These are phyloP conservation scores for Solanum lignicaule DNA, from an alignment of 257 asterid genomes.

Conservation along the genomic window DNA sequence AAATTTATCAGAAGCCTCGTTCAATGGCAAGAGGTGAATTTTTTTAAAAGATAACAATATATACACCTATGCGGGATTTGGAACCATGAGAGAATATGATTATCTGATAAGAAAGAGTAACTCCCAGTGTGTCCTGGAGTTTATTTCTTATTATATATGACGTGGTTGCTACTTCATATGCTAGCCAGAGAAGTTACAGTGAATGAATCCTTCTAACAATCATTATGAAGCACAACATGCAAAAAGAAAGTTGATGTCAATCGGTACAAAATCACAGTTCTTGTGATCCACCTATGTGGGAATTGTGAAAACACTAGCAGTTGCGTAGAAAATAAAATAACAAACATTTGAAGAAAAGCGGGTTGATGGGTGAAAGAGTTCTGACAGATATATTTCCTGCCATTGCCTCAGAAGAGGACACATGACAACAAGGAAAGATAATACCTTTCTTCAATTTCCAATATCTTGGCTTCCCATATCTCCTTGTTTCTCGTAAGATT, in stretches of 20 bases:
- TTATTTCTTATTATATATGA: background rate
- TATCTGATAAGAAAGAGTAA: background rate
- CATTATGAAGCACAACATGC: background rate
- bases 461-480: slow-evolving; percentile 68
- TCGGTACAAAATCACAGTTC: background rate
- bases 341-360: background rate
- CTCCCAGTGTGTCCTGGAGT: background rate
- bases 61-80: background rate
- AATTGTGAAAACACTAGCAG: background rate
- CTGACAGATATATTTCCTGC: background rate
- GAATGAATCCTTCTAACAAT: background rate
- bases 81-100: background rate
- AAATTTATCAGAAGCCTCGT: background rate
- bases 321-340: background rate
- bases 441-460: slow-evolving; percentile 57
- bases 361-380: background rate
- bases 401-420: background rate
- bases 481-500: slow-evolving; percentile 71
- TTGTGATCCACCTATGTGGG: background rate
- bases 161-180: background rate
- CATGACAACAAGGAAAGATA: background rate
- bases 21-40: background rate
- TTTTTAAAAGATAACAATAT: background rate
- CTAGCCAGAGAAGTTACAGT: background rate
- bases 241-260: background rate